Percentiles rank a stretch among this genome's conserved stretches.
These are phyloP conservation scores for Geotrichum europaeum DNA, from an alignment of 1,139 yeast species.

Conservation along the genomic window DNA sequence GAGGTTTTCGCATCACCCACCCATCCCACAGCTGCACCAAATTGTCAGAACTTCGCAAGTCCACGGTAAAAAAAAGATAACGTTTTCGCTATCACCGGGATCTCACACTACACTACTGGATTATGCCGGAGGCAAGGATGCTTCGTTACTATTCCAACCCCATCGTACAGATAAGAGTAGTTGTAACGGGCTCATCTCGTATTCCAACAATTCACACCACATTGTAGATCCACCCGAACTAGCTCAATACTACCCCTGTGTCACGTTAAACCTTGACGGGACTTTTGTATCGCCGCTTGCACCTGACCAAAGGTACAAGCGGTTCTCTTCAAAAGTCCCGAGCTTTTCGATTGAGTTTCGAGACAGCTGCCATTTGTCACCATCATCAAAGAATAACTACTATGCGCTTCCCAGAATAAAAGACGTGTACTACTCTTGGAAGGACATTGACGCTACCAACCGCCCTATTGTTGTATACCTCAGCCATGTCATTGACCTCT, in stretches of 20 bases:
- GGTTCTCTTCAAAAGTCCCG: constrained; percentile 47
- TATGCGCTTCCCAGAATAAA: constrained; percentile 54
- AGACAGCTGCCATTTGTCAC: constrained; percentile 57
- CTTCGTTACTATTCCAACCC: constrained; percentile 74
- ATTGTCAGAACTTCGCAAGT: constrained; percentile 27
- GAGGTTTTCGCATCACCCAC: constrained; percentile 3
- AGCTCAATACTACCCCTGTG: constrained; percentile 90
- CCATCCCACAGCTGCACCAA: constrained; percentile 41
- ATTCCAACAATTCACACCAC: constrained; percentile 11
- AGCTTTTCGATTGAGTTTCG: constrained; percentile 45
- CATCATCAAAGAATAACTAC: constrained; percentile 52
- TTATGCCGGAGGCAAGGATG: constrained; percentile 61
- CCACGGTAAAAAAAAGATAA: constrained; percentile 3
- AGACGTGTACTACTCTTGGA: constrained; percentile 78
- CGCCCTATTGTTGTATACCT: constrained; percentile 70
- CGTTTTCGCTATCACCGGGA: constrained; percentile 49
- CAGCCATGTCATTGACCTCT: constrained; percentile 77
- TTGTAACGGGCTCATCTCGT: constrained; percentile 58
- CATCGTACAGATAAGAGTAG: constrained; percentile 58
- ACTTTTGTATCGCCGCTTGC: constrained; percentile 19
- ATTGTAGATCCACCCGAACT: constrained; percentile 42
- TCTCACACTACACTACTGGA: constrained; percentile 57
- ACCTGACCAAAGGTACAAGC: background rate
- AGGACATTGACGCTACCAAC: constrained; percentile 53
- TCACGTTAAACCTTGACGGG: constrained; percentile 49